Conservation (phyloP, 345 rosid species). For the Eucalyptus lansdowneana region DNA sequence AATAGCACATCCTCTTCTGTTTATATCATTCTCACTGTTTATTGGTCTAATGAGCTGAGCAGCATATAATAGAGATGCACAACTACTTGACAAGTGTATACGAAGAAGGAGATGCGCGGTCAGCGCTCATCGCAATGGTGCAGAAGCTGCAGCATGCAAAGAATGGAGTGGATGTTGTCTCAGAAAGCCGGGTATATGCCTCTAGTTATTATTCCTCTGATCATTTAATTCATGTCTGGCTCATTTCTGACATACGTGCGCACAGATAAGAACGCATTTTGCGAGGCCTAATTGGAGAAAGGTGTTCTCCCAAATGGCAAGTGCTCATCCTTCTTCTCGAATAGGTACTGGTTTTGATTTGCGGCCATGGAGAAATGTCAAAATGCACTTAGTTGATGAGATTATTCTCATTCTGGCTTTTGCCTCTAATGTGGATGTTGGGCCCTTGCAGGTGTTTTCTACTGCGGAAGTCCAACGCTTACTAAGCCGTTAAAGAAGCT, state of each 20-base stretch:
- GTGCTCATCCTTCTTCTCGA: slow-evolving; percentile 41
- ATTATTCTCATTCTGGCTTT: neutral
- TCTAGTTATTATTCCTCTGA: neutral
- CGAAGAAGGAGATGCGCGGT: slow-evolving; percentile 96
- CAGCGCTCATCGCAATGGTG: slow-evolving; percentile 88
- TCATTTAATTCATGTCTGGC: neutral
- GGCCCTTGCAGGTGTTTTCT: slow-evolving; percentile 65
- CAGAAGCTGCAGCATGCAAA: slow-evolving; percentile 92
- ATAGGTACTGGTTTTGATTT: slow-evolving; percentile 31
- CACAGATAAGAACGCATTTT: slow-evolving; percentile 90
- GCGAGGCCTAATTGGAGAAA: slow-evolving; percentile 95
- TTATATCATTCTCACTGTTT: neutral
- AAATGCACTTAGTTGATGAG: neutral
- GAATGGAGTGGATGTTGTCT: slow-evolving; percentile 85
- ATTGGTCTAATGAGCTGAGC: neutral
- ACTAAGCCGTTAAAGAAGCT: slow-evolving; percentile 50
- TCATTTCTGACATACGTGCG: neutral
- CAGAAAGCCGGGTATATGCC: slow-evolving; percentile 65
- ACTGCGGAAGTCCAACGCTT: slow-evolving; percentile 85
- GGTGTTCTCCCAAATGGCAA: slow-evolving; percentile 60
- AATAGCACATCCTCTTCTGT: neutral
- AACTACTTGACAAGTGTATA: slow-evolving; percentile 93
- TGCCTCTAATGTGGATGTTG: neutral
- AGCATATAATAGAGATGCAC: slow-evolving; percentile 95
- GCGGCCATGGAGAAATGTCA: neutral